A percentile compares a stretch with the other conserved stretches of the same genome.
phyloP scores from a whole-genome alignment of 805 yeast genomes.

The Yamadazyma kitorensis region DNA sequence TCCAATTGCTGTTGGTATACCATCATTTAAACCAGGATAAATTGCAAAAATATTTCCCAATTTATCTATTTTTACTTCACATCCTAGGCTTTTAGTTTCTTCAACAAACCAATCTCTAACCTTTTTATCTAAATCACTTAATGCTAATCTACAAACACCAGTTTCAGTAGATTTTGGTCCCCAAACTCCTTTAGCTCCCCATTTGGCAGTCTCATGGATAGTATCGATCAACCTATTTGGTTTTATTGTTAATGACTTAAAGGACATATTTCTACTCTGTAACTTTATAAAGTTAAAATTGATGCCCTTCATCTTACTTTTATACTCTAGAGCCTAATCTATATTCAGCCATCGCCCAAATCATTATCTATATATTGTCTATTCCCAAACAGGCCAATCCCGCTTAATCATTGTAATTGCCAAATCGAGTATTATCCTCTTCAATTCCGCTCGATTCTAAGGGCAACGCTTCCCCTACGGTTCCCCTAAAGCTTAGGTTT shows the following conservation, averaged over 20 bases:
- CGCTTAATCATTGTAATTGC: no score
- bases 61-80: conserved; percentile 56
- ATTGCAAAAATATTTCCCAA: conserved; percentile 70
- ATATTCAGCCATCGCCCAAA: no score
- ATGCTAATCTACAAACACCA: conserved; percentile 65
- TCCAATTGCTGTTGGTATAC: conserved; percentile 63
- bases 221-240: conserved; percentile 36
- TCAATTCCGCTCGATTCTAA: no score
- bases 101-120: conserved; percentile 65
- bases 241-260: conserved; percentile 5
- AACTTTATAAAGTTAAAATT: no score
- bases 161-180: conserved; percentile 55
- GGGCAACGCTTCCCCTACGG: no score
- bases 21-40: conserved; percentile 52
- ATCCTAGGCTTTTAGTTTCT: conserved; percentile 53
- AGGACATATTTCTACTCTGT: no score
- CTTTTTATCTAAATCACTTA: conserved; percentile 58
- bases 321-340: no score
- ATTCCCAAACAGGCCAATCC: no score
- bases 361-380: no score
- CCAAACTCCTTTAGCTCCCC: conserved; percentile 66
- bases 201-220: conserved; percentile 58
- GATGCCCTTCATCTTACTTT: no score
- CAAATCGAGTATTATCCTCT: no score
- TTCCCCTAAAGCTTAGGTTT: no score